Percentiles rank a stretch among this genome's conserved stretches.
Conservation (phyloP, 2,329 filamentous ascomycete species). For the Capronia coronata region DNA sequence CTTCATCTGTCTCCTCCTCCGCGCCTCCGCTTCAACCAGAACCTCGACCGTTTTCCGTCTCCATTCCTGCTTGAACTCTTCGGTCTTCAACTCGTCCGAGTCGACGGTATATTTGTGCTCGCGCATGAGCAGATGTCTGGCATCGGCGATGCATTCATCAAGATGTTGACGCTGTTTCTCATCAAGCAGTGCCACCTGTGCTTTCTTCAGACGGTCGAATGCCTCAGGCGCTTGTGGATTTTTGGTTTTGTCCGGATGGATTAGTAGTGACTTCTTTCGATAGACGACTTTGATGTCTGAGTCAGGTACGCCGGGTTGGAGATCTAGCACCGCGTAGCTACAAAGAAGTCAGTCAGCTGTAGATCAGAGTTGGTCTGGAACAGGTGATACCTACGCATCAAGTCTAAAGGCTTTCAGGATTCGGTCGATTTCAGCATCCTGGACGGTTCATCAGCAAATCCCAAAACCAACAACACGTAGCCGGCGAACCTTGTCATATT, state of each 20-base stretch:
- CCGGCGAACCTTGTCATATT: conserved; percentile 73
- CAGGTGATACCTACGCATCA: conserved; percentile 54
- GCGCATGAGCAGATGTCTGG: conserved; percentile 87
- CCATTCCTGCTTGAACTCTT: conserved; percentile 79
- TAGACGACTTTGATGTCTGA: conserved; percentile 93
- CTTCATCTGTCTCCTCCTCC: conserved; percentile 76
- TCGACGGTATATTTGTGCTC: conserved; percentile 93
- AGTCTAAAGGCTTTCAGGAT: conserved; percentile 85
- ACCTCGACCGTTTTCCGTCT: conserved; percentile 83
- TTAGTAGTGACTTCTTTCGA: conserved; percentile 95
- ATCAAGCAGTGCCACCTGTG: conserved; percentile 83
- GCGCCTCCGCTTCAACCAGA: conserved; percentile 84
- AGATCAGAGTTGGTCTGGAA: neutral
- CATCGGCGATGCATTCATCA: conserved; percentile 93
- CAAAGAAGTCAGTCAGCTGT: conserved; percentile 13
- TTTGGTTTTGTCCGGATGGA: conserved; percentile 95
- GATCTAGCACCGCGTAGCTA: conserved; percentile 87
- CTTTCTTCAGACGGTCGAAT: conserved; percentile 94
- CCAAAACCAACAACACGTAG: neutral
- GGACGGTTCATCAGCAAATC: conserved; percentile 6
- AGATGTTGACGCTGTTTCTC: conserved; percentile 82
- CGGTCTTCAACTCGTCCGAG: conserved; percentile 70
- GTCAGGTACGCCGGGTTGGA: conserved; percentile 90
- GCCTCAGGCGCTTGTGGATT: conserved; percentile 88
- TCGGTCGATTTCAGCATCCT: conserved; percentile 94